These are phyloP conservation scores for Emiliania huxleyi DNA, from an alignment of 78 protist species.

Conservation along the genomic window DNA sequence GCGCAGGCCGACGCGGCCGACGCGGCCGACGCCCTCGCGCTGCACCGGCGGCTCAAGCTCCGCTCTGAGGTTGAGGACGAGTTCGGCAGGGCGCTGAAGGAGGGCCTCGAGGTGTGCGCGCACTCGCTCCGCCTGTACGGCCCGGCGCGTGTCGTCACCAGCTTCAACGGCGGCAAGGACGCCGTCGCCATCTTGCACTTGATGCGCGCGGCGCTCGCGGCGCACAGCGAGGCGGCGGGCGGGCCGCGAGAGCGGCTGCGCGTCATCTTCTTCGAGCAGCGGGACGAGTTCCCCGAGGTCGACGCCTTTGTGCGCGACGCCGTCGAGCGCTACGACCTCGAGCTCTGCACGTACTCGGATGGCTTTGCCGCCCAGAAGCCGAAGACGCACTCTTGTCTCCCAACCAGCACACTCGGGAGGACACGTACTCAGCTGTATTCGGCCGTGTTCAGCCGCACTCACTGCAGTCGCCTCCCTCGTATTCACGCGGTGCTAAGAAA, in stretches of 20 bases:
- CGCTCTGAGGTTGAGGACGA: neutral
- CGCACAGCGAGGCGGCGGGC: neutral
- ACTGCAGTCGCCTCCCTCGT: too few relatives aligned
- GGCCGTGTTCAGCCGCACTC: too few relatives aligned
- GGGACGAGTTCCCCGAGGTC: conserved; percentile 24
- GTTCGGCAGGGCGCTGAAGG: neutral
- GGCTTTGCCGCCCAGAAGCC: too few relatives aligned
- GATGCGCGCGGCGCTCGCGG: conserved; percentile 35
- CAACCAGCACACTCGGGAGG: too few relatives aligned
- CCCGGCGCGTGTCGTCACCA: neutral
- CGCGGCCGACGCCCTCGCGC: neutral
- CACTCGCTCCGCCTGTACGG: conserved; percentile 10
- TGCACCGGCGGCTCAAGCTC: neutral
- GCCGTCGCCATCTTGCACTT: conserved; percentile 42
- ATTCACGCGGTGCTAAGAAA: too few relatives aligned
- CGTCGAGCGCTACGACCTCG: neutral
- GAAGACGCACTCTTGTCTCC: too few relatives aligned
- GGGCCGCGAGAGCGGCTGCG: neutral
- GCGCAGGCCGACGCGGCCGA: neutral
- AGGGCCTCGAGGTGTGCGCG: neutral
- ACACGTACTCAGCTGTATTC: too few relatives aligned
- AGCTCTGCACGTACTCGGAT: neutral
- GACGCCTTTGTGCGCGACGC: neutral
- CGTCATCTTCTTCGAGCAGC: conserved; percentile 18
- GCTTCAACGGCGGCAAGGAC: conserved; percentile 51